Evolutionary conservation across 306 rosid genomes (phyloP).

Genomic region (Quercus robur): DNA sequence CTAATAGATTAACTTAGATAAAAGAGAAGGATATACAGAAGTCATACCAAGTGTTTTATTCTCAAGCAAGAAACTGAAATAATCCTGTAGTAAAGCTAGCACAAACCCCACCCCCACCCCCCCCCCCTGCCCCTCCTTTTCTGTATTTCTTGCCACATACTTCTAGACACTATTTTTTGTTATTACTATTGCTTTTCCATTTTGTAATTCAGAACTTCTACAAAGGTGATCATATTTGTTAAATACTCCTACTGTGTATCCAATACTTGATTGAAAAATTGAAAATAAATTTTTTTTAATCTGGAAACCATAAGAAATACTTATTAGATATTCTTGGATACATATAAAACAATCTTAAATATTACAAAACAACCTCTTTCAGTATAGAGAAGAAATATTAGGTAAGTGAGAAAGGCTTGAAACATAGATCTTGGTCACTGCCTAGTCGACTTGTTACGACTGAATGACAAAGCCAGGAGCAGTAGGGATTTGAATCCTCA

Average conservation of each 20-base stretch:
- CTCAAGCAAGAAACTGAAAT: no score
- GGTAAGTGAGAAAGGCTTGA: background rate
- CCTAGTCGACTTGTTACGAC: no score
- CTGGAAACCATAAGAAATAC: background rate
- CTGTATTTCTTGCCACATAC: background rate
- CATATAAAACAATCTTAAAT: background rate
- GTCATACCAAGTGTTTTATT: no score
- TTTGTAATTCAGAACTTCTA: background rate
- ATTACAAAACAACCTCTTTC: background rate
- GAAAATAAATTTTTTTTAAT: background rate
- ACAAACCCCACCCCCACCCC: no score
- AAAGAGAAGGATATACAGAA: no score
- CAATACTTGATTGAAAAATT: background rate
- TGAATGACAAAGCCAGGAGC: no score
- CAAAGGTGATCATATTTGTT: background rate
- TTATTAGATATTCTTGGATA: background rate
- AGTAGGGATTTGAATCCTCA: no score
- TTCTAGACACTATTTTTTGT: background rate
- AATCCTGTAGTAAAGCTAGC: no score
- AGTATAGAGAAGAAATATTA: background rate
- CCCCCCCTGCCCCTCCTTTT: no score
- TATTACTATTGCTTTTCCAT: background rate
- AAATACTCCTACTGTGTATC: background rate
- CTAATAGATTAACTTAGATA: no score
- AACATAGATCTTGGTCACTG: background rate